These are phyloP conservation scores for Wallemia mellicola DNA, from an alignment of 1,284 basidiomycete species.

Conservation along the genomic window DNA sequence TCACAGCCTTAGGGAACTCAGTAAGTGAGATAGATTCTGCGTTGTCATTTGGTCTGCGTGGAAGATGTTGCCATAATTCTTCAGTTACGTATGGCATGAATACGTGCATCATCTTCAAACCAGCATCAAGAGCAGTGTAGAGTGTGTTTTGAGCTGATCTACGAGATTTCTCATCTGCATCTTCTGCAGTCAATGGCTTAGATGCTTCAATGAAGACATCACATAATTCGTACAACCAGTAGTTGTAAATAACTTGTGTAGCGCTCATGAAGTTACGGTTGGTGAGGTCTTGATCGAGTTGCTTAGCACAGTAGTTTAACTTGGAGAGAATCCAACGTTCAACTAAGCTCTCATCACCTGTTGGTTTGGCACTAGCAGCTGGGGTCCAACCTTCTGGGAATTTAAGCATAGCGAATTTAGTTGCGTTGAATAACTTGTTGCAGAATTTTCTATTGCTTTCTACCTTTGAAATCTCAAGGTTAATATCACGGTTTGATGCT, in stretches of 20 bases:
- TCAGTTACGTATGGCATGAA: conserved; percentile 99
- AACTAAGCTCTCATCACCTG: conserved; percentile 63
- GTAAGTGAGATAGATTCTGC: conserved; percentile 72
- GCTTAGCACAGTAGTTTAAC: conserved; percentile 46
- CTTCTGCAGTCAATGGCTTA: conserved; percentile 76
- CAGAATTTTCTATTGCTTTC: conserved; percentile 99
- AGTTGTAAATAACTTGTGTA: conserved; percentile 58
- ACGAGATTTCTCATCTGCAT: conserved; percentile 26
- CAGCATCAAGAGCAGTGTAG: conserved; percentile 76
- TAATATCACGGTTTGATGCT: conserved; percentile 53
- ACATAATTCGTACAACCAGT: conserved; percentile 95
- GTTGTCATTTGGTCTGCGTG: conserved; percentile 46
- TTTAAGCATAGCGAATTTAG: conserved; percentile 91
- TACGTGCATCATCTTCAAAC: conserved; percentile 68
- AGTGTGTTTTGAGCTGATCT: conserved; percentile 80
- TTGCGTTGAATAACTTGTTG: conserved; percentile 99
- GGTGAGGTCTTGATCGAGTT: conserved; percentile 43
- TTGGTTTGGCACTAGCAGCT: conserved; percentile 37
- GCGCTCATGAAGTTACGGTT: conserved; percentile 80
- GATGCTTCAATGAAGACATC: conserved; percentile 98
- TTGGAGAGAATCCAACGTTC: conserved; percentile 93
- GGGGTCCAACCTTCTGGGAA: conserved; percentile 44
- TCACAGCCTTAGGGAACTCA: conserved; percentile 43
- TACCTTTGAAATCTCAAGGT: conserved; percentile 82
- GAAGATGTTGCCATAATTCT: conserved; percentile 90